Evolutionary conservation across 1,284 basidiomycete species (phyloP).

Genomic region (Irpex sp.): DNA sequence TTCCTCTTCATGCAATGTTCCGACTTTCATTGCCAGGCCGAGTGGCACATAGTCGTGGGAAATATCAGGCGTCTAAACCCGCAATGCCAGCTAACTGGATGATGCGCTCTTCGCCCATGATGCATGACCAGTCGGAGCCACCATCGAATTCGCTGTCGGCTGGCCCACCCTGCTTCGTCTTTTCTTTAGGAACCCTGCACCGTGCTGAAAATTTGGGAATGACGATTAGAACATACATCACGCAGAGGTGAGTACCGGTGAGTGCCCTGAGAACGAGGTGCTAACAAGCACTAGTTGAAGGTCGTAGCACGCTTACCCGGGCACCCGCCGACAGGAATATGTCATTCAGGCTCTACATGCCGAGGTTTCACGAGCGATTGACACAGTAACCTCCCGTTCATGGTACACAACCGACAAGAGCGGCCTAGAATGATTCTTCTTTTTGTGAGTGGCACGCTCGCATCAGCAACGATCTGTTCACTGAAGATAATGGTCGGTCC

Average conservation of each 20-base stretch:
- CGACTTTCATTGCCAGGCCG: neutral
- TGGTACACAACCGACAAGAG: neutral
- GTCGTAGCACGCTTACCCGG: neutral
- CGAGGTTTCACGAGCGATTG: neutral
- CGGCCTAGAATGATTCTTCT: neutral
- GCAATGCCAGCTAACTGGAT: neutral
- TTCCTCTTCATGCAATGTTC: no score
- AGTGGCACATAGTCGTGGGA: neutral
- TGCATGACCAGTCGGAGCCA: neutral
- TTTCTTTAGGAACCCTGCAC: no score
- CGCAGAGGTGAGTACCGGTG: neutral
- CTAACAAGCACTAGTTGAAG: neutral
- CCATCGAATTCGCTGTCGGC: neutral
- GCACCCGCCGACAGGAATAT: neutral
- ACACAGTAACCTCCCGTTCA: neutral
- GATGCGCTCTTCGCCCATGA: neutral
- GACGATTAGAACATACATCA: no score
- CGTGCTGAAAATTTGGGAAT: no score
- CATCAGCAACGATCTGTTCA: neutral
- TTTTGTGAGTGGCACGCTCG: conserved; percentile 1
- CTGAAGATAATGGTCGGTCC: neutral
- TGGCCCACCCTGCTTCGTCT: neutral
- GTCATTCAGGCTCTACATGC: neutral
- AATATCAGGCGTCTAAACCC: neutral
- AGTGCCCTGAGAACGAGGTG: neutral